These are phyloP conservation scores for Fusarium luffae DNA, from an alignment of 2,329 filamentous ascomycete species.

Conservation along the genomic window DNA sequence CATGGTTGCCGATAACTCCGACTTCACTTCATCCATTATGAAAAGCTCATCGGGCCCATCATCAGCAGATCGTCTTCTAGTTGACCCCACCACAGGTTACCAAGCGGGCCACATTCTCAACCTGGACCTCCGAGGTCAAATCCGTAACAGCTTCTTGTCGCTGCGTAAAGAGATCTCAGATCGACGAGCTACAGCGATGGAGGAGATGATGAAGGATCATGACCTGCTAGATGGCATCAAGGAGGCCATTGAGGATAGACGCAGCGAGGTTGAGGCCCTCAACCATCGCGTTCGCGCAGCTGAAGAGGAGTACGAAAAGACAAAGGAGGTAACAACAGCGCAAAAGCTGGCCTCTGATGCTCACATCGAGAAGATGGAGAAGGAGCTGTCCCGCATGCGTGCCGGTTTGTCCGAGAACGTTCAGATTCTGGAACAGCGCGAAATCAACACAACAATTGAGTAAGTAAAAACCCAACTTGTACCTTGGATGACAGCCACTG, in stretches of 20 bases:
- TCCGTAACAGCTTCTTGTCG: conserved; percentile 80
- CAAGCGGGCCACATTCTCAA: conserved; percentile 90
- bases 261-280: conserved; percentile 89
- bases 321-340: conserved; percentile 84
- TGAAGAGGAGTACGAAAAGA: conserved; percentile 93
- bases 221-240: conserved; percentile 94
- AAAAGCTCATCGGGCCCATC: conserved; percentile 55
- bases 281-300: conserved; percentile 89
- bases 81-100: conserved; percentile 86
- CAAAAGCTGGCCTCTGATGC: conserved; percentile 90
- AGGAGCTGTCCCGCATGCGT: conserved; percentile 94
- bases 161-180: conserved; percentile 94
- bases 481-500: conserved; percentile 7
- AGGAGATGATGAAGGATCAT: conserved; percentile 93
- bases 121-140: conserved; percentile 83
- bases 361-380: conserved; percentile 99
- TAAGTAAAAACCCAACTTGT: conserved; percentile 58
- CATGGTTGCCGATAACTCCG: conserved; percentile 80
- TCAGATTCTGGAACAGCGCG: conserved; percentile 90
- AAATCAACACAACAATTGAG: conserved; percentile 98
- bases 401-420: conserved; percentile 85
- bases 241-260: conserved; percentile 96
- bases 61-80: conserved; percentile 79
- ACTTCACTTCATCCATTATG: conserved; percentile 75
- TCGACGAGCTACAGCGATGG: conserved; percentile 81